Evolutionary conservation across 164 flowering plant species (phyloP).

Genomic region (Malania oleifera): DNA sequence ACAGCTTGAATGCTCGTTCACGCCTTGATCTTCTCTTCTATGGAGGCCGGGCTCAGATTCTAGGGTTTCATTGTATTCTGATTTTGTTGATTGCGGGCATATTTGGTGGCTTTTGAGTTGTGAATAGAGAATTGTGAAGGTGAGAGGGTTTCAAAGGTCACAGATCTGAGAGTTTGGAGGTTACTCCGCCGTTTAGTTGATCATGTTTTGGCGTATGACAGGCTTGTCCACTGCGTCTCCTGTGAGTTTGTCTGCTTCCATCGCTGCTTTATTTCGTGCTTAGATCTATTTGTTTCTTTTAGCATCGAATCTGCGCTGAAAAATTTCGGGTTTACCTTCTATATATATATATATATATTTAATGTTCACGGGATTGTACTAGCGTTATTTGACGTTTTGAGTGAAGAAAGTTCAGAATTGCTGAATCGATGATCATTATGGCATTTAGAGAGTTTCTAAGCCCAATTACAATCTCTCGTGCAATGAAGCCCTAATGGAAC

Average conservation of each 20-base stretch:
- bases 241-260: slow-evolving; percentile 27
- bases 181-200: slow-evolving; percentile 16
- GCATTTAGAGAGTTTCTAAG: too few species aligned
- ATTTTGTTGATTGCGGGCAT: not conserved
- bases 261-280: not conserved
- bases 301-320: not conserved
- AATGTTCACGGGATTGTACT: too few species aligned
- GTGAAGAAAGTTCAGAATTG: too few species aligned
- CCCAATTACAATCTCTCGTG: too few species aligned
- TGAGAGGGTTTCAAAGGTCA: slow-evolving; percentile 7
- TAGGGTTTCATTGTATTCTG: slow-evolving; percentile 10
- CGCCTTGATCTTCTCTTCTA: not conserved
- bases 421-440: too few species aligned
- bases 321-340: not conserved
- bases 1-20: not conserved
- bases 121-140: not conserved
- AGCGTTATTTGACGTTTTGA: too few species aligned
- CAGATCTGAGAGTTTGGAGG: slow-evolving; percentile 18
- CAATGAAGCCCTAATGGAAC: too few species aligned
- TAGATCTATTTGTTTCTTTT: not conserved
- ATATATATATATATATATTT: too few species aligned
- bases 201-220: slow-evolving; percentile 93
- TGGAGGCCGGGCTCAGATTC: not conserved
- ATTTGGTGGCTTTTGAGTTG: not conserved
- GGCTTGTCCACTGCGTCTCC: slow-evolving; percentile 93